A percentile compares a stretch with the other conserved stretches of the same genome.
Evolutionary conservation across 2,329 filamentous ascomycete genomes (phyloP).

Genomic region (Cercospora berteroae): DNA sequence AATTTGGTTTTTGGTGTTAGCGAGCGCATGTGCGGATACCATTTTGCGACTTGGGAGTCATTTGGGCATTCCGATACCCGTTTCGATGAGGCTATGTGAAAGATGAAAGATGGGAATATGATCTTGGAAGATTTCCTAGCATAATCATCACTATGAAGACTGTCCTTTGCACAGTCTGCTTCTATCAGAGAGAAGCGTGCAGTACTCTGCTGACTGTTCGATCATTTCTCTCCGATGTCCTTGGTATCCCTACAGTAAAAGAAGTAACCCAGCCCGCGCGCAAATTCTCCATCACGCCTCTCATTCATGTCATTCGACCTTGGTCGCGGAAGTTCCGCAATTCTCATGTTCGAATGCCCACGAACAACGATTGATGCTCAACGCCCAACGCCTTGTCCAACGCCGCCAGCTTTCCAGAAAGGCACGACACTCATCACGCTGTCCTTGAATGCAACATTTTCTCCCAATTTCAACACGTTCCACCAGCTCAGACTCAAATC

Average conservation of each 20-base stretch:
- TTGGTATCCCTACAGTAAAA: neutral
- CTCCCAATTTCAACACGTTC: neutral
- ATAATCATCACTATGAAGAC: neutral
- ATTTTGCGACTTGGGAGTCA: neutral
- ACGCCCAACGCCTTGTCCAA: neutral
- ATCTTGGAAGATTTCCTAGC: neutral
- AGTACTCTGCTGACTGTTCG: neutral
- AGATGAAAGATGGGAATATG: too few relatives aligned
- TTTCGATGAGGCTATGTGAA: neutral
- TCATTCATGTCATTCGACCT: neutral
- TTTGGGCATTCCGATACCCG: neutral
- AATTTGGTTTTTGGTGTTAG: neutral
- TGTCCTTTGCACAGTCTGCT: neutral
- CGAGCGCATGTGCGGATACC: neutral
- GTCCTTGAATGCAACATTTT: neutral
- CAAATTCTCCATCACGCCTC: neutral
- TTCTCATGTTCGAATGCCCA: neutral
- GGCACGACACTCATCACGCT: neutral
- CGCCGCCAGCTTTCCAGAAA: neutral
- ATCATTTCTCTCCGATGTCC: neutral
- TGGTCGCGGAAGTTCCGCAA: constrained; percentile 37
- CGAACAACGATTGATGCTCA: neutral
- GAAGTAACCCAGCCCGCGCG: neutral
- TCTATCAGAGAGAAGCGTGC: neutral
- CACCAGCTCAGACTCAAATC: constrained; percentile 37